Percentiles rank a stretch among this genome's conserved stretches.
phyloP scores from a whole-genome alignment of 148 eudicot genomes.

The Fallopia convolvulus region DNA sequence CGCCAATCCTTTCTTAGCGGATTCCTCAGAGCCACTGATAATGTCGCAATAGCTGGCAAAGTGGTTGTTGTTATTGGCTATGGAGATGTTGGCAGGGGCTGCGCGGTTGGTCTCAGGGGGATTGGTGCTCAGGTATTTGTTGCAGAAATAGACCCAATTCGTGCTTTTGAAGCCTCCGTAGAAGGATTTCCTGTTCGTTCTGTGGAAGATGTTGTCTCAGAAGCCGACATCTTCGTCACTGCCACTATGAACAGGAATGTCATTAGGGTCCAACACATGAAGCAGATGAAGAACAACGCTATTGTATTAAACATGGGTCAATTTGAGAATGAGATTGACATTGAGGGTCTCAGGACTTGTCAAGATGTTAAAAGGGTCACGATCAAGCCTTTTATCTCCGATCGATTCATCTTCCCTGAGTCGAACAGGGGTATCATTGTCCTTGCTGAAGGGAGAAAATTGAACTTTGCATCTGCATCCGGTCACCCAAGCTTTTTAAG shows the following conservation, averaged over 20 bases:
- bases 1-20: conserved; percentile 94
- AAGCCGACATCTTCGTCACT: conserved; percentile 79
- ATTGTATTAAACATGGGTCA: conserved; percentile 96
- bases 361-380: conserved; percentile 62
- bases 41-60: conserved; percentile 86
- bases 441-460: conserved; percentile 86
- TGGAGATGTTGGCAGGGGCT: conserved; percentile 96
- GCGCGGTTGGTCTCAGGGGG: conserved; percentile 35
- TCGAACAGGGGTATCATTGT: conserved; percentile 61
- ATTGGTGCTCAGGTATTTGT: conserved; percentile 83
- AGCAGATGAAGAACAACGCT: conserved; percentile 96
- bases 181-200: conserved; percentile 72
- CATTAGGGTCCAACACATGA: conserved; percentile 83
- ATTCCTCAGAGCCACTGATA: conserved; percentile 86
- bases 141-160: conserved; percentile 83
- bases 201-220: conserved; percentile 63
- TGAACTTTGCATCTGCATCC: conserved; percentile 93
- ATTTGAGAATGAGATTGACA: conserved; percentile 91
- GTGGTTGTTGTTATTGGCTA: conserved; percentile 80
- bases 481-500: conserved; percentile 95
- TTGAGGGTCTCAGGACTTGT: conserved; percentile 74
- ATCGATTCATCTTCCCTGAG: conserved; percentile 79
- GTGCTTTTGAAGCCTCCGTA: conserved; percentile 87
- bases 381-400: conserved; percentile 20
- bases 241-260: conserved; percentile 96